Evolutionary conservation across 345 rosid species (phyloP).

Genomic region (Rhizophora mangle): DNA sequence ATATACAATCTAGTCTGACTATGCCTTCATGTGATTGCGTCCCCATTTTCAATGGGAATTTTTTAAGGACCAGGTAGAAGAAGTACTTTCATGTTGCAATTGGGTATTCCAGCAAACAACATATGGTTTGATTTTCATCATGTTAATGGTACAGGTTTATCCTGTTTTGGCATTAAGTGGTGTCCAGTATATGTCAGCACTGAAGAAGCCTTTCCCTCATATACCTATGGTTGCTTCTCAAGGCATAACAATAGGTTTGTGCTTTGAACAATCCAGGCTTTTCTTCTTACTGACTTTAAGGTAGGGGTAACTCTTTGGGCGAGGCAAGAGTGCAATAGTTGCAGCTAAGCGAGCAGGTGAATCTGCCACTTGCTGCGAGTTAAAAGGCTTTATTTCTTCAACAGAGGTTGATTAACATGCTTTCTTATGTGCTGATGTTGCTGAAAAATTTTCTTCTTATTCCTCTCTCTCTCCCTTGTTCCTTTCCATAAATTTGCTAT

Average conservation of each 20-base stretch:
- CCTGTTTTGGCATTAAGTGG: constrained; percentile 61
- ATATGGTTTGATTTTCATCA: constrained; percentile 4
- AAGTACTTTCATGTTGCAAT: background rate
- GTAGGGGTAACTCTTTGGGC: background rate
- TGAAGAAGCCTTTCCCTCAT: constrained; percentile 55
- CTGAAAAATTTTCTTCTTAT: no score
- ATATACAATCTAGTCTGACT: background rate
- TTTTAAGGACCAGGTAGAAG: background rate
- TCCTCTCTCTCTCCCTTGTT: no score
- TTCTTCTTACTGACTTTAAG: background rate
- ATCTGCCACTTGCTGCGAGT: no score
- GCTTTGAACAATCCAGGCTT: background rate
- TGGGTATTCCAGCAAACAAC: background rate
- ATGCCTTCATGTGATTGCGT: background rate
- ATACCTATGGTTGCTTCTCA: constrained; percentile 63
- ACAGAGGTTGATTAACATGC: no score
- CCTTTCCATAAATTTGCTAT: no score
- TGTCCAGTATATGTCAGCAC: constrained; percentile 42
- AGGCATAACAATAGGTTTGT: constrained; percentile 53
- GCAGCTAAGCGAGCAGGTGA: no score
- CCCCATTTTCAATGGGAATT: background rate
- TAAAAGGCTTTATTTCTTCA: no score
- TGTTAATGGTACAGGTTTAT: constrained; percentile 41
- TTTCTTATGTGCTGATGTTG: no score
- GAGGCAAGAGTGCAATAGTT: no score